Evolutionary conservation across 2,329 filamentous ascomycete genomes (phyloP).

Genomic region (Taxawa tesnikishii): DNA sequence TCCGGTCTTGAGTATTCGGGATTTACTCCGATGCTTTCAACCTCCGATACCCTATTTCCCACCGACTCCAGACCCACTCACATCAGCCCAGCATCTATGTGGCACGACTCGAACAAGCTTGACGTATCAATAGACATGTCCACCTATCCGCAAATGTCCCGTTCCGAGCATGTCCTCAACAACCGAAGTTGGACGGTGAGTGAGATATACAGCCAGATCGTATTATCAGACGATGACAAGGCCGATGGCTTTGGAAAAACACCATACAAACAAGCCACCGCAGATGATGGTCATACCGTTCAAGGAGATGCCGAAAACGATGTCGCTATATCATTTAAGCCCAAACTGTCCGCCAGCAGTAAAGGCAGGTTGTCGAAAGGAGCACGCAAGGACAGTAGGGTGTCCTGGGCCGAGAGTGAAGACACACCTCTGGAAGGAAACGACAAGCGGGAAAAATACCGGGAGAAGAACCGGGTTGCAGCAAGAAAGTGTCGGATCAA

Average conservation of each 20-base stretch:
- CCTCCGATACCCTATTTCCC: neutral
- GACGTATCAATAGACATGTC: neutral
- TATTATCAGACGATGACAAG: constrained; percentile 20
- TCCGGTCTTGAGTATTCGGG: no score
- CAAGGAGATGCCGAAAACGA: neutral
- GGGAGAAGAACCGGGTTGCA: constrained; percentile 60
- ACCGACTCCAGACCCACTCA: neutral
- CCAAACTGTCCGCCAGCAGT: neutral
- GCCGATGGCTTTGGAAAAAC: neutral
- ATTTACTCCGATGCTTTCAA: neutral
- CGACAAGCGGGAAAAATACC: constrained; percentile 43
- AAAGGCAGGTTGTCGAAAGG: constrained; percentile 1
- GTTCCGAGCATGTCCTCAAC: constrained; percentile 2
- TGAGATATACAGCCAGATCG: constrained; percentile 23
- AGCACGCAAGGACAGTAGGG: constrained; percentile 11
- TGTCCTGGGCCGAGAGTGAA: constrained; percentile 6
- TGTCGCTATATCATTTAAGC: neutral
- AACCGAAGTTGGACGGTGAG: neutral
- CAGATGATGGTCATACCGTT: neutral
- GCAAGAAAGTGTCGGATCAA: constrained; percentile 65
- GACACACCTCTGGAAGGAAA: constrained; percentile 11
- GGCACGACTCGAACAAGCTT: neutral
- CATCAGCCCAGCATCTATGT: constrained; percentile 1
- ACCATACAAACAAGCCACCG: constrained; percentile 1
- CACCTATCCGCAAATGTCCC: neutral